These are phyloP conservation scores for Botryobasidium botryosum DNA, from an alignment of 768 basidiomycete species.

Conservation along the genomic window DNA sequence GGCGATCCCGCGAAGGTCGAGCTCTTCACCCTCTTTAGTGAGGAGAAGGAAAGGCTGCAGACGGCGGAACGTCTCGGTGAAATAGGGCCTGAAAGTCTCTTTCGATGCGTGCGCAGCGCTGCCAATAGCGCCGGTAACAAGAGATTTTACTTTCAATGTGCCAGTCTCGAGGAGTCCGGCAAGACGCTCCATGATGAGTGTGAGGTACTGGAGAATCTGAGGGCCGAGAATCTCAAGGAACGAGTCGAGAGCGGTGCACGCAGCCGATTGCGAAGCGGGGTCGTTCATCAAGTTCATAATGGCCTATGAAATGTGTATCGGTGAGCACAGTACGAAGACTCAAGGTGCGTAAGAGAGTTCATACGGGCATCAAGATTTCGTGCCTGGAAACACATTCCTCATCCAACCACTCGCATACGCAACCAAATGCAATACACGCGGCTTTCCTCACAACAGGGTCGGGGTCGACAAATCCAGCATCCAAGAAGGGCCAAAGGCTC, in stretches of 20 bases:
- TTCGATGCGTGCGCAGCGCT: slow-evolving; percentile 95
- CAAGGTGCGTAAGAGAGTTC: slow-evolving; percentile 16
- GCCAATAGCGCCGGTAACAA: slow-evolving; percentile 94
- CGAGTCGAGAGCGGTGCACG: slow-evolving; percentile 94
- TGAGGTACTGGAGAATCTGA: slow-evolving; percentile 80
- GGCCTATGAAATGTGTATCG: slow-evolving; percentile 28
- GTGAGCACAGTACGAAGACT: neutral
- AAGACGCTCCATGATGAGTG: slow-evolving; percentile 88
- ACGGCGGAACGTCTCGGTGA: slow-evolving; percentile 75
- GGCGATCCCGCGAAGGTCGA: slow-evolving; percentile 86
- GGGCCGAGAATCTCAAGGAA: slow-evolving; percentile 82
- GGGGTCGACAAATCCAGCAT: slow-evolving; percentile 67
- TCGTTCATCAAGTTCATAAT: slow-evolving; percentile 87
- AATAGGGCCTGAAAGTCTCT: slow-evolving; percentile 81
- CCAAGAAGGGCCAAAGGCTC: slow-evolving; percentile 80
- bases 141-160: slow-evolving; percentile 74
- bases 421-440: slow-evolving; percentile 88
- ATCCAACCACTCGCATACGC: slow-evolving; percentile 93
- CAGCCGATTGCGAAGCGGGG: slow-evolving; percentile 68
- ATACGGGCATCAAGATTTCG: slow-evolving; percentile 61
- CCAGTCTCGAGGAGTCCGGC: slow-evolving; percentile 72
- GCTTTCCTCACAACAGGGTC: slow-evolving; percentile 85
- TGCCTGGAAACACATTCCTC: slow-evolving; percentile 83
- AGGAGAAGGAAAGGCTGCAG: slow-evolving; percentile 80
- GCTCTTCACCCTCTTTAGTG: slow-evolving; percentile 77